These are phyloP conservation scores for Boletus insuetus DNA, from an alignment of 768 basidiomycete species.

Conservation along the genomic window DNA sequence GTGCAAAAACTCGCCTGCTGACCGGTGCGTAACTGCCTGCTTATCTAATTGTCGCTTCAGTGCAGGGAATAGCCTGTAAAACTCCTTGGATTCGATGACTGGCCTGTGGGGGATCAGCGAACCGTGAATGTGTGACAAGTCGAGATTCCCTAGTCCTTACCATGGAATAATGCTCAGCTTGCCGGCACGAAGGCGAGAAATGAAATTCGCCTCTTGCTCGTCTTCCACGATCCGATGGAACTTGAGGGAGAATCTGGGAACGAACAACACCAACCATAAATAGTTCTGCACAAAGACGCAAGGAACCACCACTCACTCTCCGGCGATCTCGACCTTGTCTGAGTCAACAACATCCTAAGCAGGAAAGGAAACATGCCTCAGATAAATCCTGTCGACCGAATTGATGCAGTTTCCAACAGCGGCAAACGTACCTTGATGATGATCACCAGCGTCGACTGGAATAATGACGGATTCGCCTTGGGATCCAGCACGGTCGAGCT, in stretches of 20 bases:
- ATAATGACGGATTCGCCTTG: constrained; percentile 52
- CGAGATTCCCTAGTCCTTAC: constrained; percentile 20
- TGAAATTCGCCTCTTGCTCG: constrained; percentile 61
- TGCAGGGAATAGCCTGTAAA: constrained; percentile 50
- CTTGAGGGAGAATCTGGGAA: constrained; percentile 49
- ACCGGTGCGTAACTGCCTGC: constrained; percentile 46
- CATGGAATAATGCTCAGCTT: constrained; percentile 58
- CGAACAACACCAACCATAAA: not conserved
- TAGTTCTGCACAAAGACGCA: no score
- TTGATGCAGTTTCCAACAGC: not conserved
- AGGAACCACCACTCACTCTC: constrained; percentile 41
- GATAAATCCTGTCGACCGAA: not conserved
- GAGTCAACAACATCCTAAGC: constrained; percentile 60
- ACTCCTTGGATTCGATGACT: constrained; percentile 59
- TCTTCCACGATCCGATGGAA: constrained; percentile 61
- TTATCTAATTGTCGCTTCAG: constrained; percentile 48
- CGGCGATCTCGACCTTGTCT: constrained; percentile 54
- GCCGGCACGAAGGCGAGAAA: constrained; percentile 56
- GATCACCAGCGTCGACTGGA: constrained; percentile 56
- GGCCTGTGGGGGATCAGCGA: constrained; percentile 31
- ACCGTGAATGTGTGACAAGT: not conserved
- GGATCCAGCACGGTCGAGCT: constrained; percentile 60
- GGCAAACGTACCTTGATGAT: constrained; percentile 51
- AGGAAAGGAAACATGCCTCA: not conserved
- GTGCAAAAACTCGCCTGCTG: constrained; percentile 53